Evolutionary conservation across 257 asterid genomes (phyloP).

Genomic region (Galeopsis tetrahit): DNA sequence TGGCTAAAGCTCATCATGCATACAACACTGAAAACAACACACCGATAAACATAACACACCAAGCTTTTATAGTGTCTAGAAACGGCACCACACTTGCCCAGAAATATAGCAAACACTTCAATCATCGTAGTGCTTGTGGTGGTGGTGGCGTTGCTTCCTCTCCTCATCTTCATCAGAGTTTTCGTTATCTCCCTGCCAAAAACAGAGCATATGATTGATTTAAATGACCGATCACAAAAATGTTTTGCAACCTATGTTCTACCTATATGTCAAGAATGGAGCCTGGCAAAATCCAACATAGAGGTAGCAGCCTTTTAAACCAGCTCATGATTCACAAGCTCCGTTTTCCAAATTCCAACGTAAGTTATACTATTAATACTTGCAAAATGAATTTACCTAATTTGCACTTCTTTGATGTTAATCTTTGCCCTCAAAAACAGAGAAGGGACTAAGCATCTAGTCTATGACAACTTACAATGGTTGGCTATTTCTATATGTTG

Average conservation of each 20-base stretch:
- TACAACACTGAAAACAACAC: slow-evolving; percentile 13
- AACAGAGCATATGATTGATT: neutral
- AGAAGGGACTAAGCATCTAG: neutral
- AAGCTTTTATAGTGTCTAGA: slow-evolving; percentile 22
- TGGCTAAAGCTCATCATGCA: slow-evolving; percentile 29
- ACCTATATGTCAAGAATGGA: neutral
- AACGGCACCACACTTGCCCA: slow-evolving; percentile 8
- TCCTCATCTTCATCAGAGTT: slow-evolving; percentile 45
- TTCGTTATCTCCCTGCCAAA: slow-evolving; percentile 45
- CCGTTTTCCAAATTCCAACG: neutral
- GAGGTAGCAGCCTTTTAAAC: neutral
- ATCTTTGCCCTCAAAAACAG: neutral
- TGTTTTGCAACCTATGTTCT: neutral
- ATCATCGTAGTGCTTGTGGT: slow-evolving; percentile 56
- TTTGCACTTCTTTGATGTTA: neutral
- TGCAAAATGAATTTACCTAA: neutral
- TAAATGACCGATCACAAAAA: neutral
- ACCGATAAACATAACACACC: slow-evolving; percentile 15
- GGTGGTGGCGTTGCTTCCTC: slow-evolving; percentile 37
- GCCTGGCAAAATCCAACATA: neutral
- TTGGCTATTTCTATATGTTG: neutral
- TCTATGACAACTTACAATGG: neutral
- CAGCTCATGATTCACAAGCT: neutral
- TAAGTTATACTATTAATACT: neutral
- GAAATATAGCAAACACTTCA: neutral